phyloP scores from a whole-genome alignment of 1,139 yeast genomes.

The Yamadazyma aaseri region DNA sequence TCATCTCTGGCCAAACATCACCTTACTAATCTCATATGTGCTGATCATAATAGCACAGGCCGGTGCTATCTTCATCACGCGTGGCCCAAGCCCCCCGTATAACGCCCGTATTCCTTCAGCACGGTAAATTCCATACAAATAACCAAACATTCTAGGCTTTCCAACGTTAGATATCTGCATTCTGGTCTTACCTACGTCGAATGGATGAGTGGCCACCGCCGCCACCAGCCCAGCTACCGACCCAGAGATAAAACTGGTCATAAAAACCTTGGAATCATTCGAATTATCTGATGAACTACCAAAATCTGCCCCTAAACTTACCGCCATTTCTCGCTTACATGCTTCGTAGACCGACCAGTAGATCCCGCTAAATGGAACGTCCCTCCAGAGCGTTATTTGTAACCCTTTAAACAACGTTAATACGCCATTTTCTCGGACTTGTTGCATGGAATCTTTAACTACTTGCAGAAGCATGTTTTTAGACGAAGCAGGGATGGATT shows the following conservation, averaged over 20 bases:
- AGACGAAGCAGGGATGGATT: constrained; percentile 63
- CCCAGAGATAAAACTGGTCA: constrained; percentile 80
- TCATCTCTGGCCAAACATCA: constrained; percentile 34
- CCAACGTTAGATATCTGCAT: constrained; percentile 58
- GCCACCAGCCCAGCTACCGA: constrained; percentile 83
- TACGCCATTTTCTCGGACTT: constrained; percentile 58
- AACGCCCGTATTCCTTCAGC: constrained; percentile 77
- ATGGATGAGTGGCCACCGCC: constrained; percentile 86
- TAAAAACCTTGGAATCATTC: constrained; percentile 56
- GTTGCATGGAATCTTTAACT: constrained; percentile 53
- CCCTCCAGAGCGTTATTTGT: constrained; percentile 89
- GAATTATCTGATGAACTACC: constrained; percentile 11
- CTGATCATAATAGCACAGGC: constrained; percentile 99
- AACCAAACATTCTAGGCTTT: constrained; percentile 57
- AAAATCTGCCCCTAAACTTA: constrained; percentile 26
- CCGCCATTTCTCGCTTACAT: constrained; percentile 28
- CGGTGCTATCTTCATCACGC: constrained; percentile 90
- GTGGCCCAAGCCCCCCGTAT: constrained; percentile 81
- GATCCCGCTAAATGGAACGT: constrained; percentile 93
- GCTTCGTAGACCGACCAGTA: constrained; percentile 88
- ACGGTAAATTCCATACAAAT: constrained; percentile 57
- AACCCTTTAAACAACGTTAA: constrained; percentile 78
- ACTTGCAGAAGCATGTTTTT: constrained; percentile 47
- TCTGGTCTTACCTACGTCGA: constrained; percentile 96
- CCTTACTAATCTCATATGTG: constrained; percentile 86